Evolutionary conservation across 2,329 filamentous ascomycete species (phyloP).

Genomic region (Sporothrix sp.): DNA sequence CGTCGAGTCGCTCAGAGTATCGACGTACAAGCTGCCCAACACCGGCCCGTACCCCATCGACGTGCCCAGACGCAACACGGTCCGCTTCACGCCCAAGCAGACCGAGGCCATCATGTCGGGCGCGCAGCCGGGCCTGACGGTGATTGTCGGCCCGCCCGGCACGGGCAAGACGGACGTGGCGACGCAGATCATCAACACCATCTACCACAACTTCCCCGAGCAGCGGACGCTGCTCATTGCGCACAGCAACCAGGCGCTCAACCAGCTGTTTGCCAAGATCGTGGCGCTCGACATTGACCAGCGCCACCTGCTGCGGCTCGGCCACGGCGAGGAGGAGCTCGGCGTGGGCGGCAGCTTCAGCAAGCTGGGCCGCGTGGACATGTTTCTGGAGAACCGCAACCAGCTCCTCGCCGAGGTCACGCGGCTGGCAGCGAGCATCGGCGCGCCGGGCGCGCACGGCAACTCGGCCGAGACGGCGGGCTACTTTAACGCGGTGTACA

Average conservation of each 20-base stretch:
- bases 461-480: conserved; percentile 94
- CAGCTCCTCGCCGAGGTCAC: conserved; percentile 73
- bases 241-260: conserved; percentile 95
- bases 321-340: conserved; percentile 91
- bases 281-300: conserved; percentile 93
- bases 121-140: conserved; percentile 84
- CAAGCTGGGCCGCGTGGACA: conserved; percentile 90
- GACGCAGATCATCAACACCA: conserved; percentile 96
- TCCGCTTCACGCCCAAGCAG: conserved; percentile 86
- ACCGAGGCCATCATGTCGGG: conserved; percentile 89
- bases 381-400: conserved; percentile 81
- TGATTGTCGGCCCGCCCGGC: conserved; percentile 89
- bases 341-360: conserved; percentile 79
- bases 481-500: conserved; percentile 90
- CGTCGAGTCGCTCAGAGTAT: conserved; percentile 65
- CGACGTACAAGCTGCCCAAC: conserved; percentile 82
- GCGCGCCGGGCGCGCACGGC: conserved; percentile 85
- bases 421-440: conserved; percentile 73
- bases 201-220: conserved; percentile 94
- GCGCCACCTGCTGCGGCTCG: conserved; percentile 81
- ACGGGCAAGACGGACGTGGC: conserved; percentile 99
- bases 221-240: conserved; percentile 88
- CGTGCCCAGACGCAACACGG: conserved; percentile 66
- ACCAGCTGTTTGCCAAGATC: conserved; percentile 97
- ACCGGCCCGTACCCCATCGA: conserved; percentile 84